These are phyloP conservation scores for Syncephalastrum racemosum DNA, from an alignment of 371 early-diverging fungal species.

Conservation along the genomic window DNA sequence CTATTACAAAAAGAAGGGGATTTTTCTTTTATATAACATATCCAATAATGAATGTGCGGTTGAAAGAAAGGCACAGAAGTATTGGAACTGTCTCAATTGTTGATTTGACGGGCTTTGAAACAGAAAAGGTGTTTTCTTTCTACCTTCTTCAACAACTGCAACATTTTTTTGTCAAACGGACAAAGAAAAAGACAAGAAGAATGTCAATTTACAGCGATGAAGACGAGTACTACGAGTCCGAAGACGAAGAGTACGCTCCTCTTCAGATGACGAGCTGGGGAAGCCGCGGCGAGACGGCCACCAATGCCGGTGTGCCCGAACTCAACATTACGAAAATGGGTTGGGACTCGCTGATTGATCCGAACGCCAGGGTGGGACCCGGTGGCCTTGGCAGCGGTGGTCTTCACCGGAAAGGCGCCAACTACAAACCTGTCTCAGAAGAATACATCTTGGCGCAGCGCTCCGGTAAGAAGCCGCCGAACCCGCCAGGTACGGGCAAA, in stretches of 20 bases:
- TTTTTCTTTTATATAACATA: no score
- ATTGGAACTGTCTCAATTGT: no score
- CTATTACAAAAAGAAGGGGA: no score
- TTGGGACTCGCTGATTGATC: constrained; percentile 44
- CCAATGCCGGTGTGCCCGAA: constrained; percentile 21
- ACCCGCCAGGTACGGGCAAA: constrained; percentile 21
- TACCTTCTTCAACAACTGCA: no score
- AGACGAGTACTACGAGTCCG: constrained; percentile 8
- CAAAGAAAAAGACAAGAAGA: no score
- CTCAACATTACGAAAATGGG: constrained; percentile 24
- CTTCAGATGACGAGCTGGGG: constrained; percentile 23
- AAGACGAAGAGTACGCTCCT: constrained; percentile 20
- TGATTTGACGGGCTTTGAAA: no score
- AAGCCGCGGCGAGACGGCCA: constrained; percentile 3
- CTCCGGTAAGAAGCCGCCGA: constrained; percentile 23
- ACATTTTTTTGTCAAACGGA: no score
- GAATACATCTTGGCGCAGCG: constrained; percentile 39
- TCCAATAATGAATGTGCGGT: no score
- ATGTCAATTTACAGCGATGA: no score
- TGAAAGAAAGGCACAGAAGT: no score
- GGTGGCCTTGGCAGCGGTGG: constrained; percentile 46
- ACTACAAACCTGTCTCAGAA: constrained; percentile 50
- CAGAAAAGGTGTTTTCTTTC: no score
- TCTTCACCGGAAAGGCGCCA: constrained; percentile 45
- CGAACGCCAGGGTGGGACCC: constrained; percentile 32